A percentile compares a stretch with the other conserved stretches of the same genome.
Conservation (phyloP, 306 rosid genomes). For the Biancaea sappan region DNA sequence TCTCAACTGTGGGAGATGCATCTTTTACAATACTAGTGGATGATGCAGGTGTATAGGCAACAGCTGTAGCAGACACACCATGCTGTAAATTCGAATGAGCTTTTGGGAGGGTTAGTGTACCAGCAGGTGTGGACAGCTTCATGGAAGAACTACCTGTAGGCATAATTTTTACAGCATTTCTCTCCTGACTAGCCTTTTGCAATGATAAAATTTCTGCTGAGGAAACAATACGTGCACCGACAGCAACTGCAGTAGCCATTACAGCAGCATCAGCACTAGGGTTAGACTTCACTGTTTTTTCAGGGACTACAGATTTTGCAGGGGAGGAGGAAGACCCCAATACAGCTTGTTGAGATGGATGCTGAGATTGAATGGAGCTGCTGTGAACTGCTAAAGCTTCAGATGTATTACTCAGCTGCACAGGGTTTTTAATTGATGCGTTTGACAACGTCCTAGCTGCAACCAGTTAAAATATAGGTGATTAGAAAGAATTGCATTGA, state of each 20-base stretch:
- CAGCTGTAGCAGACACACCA: conserved; percentile 29
- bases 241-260: conserved; percentile 64
- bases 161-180: conserved; percentile 45
- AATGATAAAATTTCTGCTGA: conserved; percentile 56
- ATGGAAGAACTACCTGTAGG: conserved; percentile 46
- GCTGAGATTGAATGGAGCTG: conserved; percentile 37
- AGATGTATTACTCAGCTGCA: conserved; percentile 34
- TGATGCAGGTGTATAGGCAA: conserved; percentile 16
- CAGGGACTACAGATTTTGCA: conserved; percentile 48
- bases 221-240: conserved; percentile 68
- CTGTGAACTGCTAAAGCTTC: conserved; percentile 39
- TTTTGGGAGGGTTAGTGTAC: conserved; percentile 40
- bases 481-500: conserved; percentile 14
- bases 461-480: background rate
- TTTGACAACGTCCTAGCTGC: conserved; percentile 46
- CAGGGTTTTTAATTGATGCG: conserved; percentile 38
- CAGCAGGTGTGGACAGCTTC: conserved; percentile 41
- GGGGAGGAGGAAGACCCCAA: conserved; percentile 41
- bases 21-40: conserved; percentile 33
- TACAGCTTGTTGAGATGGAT: conserved; percentile 49
- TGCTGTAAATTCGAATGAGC: conserved; percentile 41
- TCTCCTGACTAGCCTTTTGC: conserved; percentile 58
- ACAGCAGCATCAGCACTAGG: conserved; percentile 41
- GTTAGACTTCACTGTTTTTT: conserved; percentile 50
- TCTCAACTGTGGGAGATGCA: conserved; percentile 29